Evolutionary conservation across 2,329 filamentous ascomycete species (phyloP).

Genomic region (Cladosporium oxysporum): DNA sequence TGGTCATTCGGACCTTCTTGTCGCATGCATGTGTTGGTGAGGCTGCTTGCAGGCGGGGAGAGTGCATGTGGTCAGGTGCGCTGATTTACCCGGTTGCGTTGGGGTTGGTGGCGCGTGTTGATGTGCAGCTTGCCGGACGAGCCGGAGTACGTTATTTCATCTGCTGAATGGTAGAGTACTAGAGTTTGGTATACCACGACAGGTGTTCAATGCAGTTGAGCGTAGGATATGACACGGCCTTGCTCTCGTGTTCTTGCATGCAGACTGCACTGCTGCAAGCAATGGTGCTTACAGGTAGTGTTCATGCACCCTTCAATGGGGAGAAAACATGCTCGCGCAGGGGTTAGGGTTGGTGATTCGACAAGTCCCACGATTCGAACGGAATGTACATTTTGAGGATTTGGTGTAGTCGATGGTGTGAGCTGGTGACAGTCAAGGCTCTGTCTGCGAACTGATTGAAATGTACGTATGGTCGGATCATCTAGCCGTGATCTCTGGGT

Average conservation of each 20-base stretch:
- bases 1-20: slow-evolving; percentile 3
- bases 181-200: neutral
- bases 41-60: slow-evolving; percentile 1
- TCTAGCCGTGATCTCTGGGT: neutral
- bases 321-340: neutral
- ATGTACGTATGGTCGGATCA: neutral
- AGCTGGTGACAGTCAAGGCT: too few species aligned
- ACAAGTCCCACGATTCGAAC: neutral
- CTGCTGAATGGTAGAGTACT: neutral
- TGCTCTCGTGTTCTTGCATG: neutral
- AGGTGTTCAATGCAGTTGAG: neutral
- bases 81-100: neutral
- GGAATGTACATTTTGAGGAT: neutral
- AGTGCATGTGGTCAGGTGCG: slow-evolving; percentile 3
- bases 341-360: neutral
- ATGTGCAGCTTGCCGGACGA: neutral
- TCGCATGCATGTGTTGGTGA: neutral
- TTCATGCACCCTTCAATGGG: neutral
- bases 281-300: neutral
- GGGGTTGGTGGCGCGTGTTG: neutral
- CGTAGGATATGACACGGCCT: neutral
- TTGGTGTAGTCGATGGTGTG: too few species aligned
- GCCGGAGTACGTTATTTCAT: neutral
- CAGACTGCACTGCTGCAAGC: neutral
- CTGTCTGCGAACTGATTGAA: neutral